These are phyloP conservation scores for Xerocomus minutiporus DNA, from an alignment of 1,284 basidiomycete species.

Conservation along the genomic window DNA sequence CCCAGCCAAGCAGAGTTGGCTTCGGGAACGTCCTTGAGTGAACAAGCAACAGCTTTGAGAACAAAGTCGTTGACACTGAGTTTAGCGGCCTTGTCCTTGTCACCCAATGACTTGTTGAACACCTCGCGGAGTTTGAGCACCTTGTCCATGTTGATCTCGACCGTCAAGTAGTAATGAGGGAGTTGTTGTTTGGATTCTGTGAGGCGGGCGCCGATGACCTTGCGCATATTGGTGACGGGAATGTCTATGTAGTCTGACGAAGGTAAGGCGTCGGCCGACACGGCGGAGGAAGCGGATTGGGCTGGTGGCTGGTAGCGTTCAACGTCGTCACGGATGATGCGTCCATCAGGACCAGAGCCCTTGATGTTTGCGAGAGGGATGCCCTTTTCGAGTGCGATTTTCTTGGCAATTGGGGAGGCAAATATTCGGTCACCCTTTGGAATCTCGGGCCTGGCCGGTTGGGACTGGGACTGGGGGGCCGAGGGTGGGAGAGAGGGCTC, in stretches of 20 bases:
- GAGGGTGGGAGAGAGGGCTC: constrained; percentile 39
- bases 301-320: constrained; percentile 76
- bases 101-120: constrained; percentile 87
- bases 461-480: constrained; percentile 37
- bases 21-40: constrained; percentile 93
- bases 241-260: constrained; percentile 81
- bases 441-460: constrained; percentile 50
- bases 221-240: constrained; percentile 94
- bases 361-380: constrained; percentile 90
- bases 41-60: constrained; percentile 90
- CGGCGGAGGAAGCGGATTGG: constrained; percentile 41
- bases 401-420: constrained; percentile 93
- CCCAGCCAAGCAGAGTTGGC: constrained; percentile 98
- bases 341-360: constrained; percentile 90
- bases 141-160: constrained; percentile 97
- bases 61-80: constrained; percentile 98
- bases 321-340: constrained; percentile 92
- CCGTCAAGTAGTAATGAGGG: constrained; percentile 97
- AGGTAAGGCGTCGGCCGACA: constrained; percentile 38
- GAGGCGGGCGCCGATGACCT: constrained; percentile 86
- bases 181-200: constrained; percentile 90
- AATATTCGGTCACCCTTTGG: constrained; percentile 80
- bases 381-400: constrained; percentile 92
- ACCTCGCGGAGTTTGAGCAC: constrained; percentile 90
- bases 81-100: constrained; percentile 84